Evolutionary conservation across 371 early-diverging fungal species (phyloP).

Genomic region (Synchytrium microbalum): DNA sequence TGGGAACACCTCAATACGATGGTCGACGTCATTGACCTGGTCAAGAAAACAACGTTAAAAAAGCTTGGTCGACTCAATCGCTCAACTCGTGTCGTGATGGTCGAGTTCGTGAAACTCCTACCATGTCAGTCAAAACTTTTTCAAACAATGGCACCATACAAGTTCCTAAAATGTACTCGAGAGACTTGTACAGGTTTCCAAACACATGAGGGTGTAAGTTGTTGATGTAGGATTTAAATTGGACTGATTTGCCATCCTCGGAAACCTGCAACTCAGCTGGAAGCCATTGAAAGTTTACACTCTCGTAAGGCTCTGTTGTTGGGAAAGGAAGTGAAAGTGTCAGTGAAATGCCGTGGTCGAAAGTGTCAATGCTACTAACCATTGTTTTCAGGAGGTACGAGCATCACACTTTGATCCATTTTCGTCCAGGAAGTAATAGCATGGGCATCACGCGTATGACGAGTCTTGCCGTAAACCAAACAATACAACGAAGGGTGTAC

Average conservation of each 20-base stretch:
- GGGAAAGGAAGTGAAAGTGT: too few species aligned
- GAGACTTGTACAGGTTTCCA: conserved; percentile 27
- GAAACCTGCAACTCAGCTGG: conserved; percentile 46
- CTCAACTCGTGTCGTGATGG: conserved; percentile 2
- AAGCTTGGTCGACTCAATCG: conserved; percentile 15
- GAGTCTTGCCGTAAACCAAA: conserved; percentile 20
- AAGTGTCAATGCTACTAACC: too few species aligned
- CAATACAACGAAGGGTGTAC: conserved; percentile 56
- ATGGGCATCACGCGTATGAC: not conserved
- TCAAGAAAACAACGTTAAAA: too few species aligned
- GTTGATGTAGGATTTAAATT: conserved; percentile 46
- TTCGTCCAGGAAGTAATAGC: conserved; percentile 1
- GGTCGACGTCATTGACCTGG: too few species aligned
- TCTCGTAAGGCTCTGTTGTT: too few species aligned
- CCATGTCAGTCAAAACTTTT: conserved; percentile 13
- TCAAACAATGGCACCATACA: conserved; percentile 40
- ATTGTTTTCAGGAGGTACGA: not conserved
- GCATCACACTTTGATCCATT: not conserved
- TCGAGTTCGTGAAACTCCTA: not conserved
- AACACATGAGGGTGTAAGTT: conserved; percentile 45
- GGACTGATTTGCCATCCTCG: conserved; percentile 21
- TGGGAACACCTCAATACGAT: not conserved
- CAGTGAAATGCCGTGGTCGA: too few species aligned
- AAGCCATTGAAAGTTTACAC: conserved; percentile 41
- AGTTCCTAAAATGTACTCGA: conserved; percentile 28